phyloP scores from a whole-genome alignment of 208 protist genomes.

The Trypanosoma boissoni region DNA sequence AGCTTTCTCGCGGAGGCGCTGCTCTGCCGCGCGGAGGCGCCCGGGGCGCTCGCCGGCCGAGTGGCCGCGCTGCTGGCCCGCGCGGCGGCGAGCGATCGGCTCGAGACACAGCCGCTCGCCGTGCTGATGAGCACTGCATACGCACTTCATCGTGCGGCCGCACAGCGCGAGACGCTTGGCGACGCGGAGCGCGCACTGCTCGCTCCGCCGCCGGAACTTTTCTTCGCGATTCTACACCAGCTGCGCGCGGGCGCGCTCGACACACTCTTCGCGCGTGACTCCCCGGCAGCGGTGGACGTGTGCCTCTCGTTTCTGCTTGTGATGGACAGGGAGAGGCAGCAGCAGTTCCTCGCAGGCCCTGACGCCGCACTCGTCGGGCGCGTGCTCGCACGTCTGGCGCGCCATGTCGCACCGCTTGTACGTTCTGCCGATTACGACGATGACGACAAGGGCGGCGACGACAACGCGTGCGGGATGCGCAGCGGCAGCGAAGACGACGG shows the following conservation, averaged over 20 bases:
- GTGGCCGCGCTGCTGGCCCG: conserved; percentile 18
- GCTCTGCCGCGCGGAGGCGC: conserved; percentile 16
- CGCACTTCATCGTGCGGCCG: conserved; percentile 38
- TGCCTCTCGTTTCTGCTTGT: conserved; percentile 42
- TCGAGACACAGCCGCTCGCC: conserved; percentile 66
- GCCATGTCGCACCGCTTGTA: conserved; percentile 4
- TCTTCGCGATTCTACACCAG: conserved; percentile 57
- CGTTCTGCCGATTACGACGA: conserved; percentile 1
- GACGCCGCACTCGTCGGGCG: conserved; percentile 28
- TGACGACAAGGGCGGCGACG: too few relatives aligned
- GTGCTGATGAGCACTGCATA: conserved; percentile 62
- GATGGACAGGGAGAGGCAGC: conserved; percentile 23
- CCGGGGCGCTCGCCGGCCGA: conserved; percentile 8
- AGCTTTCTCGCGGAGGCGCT: conserved; percentile 73
- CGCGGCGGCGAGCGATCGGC: conserved; percentile 39
- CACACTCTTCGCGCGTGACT: conserved; percentile 27
- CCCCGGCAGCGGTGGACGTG: conserved; percentile 24
- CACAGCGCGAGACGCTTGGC: conserved; percentile 8
- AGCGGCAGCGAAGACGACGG: too few relatives aligned
- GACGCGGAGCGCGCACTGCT: conserved; percentile 21
- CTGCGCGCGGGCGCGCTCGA: conserved; percentile 23
- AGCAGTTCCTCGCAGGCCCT: conserved; percentile 20
- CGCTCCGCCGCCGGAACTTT: conserved; percentile 34
- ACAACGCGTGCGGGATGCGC: too few relatives aligned
- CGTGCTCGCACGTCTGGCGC: conserved; percentile 21